Evolutionary conservation across 2,329 filamentous ascomycete species (phyloP).

Genomic region (Ophiostoma montium): DNA sequence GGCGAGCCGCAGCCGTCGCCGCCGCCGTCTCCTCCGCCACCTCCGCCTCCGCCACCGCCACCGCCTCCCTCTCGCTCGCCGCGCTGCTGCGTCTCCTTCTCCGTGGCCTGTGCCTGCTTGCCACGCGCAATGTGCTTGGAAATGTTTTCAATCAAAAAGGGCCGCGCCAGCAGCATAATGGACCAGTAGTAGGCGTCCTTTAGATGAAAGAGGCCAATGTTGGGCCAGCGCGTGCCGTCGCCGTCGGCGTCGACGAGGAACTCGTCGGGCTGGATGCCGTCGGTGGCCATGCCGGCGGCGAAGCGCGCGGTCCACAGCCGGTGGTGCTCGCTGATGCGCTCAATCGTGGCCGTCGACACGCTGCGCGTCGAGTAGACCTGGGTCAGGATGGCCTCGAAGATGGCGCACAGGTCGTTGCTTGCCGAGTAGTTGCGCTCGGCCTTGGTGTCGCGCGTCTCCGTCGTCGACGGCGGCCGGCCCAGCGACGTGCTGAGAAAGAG

Average conservation of each 20-base stretch:
- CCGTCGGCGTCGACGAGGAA: slow-evolving; percentile 6
- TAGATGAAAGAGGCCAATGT: slow-evolving; percentile 20
- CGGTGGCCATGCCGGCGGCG: slow-evolving; percentile 10
- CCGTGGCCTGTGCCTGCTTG: no score
- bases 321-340: slow-evolving; percentile 18
- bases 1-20: neutral
- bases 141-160: slow-evolving; percentile 22
- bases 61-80: neutral
- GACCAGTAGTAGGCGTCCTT: slow-evolving; percentile 26
- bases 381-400: slow-evolving; percentile 23
- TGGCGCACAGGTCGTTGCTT: slow-evolving; percentile 21
- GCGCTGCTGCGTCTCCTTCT: neutral
- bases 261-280: slow-evolving; percentile 11
- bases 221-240: slow-evolving; percentile 14
- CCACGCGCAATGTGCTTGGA: slow-evolving; percentile 8
- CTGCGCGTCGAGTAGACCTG: slow-evolving; percentile 22
- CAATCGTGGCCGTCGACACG: slow-evolving; percentile 16
- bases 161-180: slow-evolving; percentile 24
- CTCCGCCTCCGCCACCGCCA: no score
- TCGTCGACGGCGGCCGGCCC: slow-evolving; percentile 21
- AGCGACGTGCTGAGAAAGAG: slow-evolving; percentile 22
- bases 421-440: slow-evolving; percentile 16
- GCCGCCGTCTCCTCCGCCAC: no score
- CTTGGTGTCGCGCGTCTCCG: slow-evolving; percentile 16
- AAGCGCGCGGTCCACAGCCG: slow-evolving; percentile 16